Evolutionary conservation across 1,284 basidiomycete genomes (phyloP).

Genomic region (Somion occarium): DNA sequence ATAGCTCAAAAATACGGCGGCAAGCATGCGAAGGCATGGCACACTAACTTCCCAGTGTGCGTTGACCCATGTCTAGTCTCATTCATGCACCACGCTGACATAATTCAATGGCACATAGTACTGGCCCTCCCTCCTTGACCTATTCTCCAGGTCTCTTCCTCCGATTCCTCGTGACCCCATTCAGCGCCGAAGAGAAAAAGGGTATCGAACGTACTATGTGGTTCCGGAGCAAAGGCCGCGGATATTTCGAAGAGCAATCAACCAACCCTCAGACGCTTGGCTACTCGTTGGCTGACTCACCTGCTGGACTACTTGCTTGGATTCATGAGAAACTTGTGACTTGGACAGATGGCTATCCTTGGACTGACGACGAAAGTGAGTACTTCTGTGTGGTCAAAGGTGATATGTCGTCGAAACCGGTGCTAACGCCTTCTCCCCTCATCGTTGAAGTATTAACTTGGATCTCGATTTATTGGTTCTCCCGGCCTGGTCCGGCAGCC

Average conservation of each 20-base stretch:
- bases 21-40: conserved; percentile 32
- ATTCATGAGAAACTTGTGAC: conserved; percentile 53
- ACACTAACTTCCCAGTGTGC: conserved; percentile 30
- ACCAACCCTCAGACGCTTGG: conserved; percentile 30
- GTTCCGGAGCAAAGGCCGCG: conserved; percentile 24
- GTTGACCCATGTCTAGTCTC: conserved; percentile 3
- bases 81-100: neutral
- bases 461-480: conserved; percentile 55
- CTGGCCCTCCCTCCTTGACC: conserved; percentile 17
- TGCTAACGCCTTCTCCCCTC: too few relatives aligned
- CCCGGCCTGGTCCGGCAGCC: conserved; percentile 43
- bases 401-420: too few relatives aligned
- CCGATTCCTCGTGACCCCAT: conserved; percentile 20
- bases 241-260: neutral
- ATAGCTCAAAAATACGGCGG: conserved; percentile 26
- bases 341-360: conserved; percentile 48
- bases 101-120: conserved; percentile 11
- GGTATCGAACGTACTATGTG: conserved; percentile 15
- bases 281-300: conserved; percentile 51
- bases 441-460: conserved; percentile 49
- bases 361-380: conserved; percentile 43
- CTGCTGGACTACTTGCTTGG: conserved; percentile 53
- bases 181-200: conserved; percentile 17
- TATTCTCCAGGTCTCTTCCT: conserved; percentile 24
- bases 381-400: too few relatives aligned